Base-by-base conservation (phyloP, 257 asterid genomes). In the Solanum peruvianum region DNA sequence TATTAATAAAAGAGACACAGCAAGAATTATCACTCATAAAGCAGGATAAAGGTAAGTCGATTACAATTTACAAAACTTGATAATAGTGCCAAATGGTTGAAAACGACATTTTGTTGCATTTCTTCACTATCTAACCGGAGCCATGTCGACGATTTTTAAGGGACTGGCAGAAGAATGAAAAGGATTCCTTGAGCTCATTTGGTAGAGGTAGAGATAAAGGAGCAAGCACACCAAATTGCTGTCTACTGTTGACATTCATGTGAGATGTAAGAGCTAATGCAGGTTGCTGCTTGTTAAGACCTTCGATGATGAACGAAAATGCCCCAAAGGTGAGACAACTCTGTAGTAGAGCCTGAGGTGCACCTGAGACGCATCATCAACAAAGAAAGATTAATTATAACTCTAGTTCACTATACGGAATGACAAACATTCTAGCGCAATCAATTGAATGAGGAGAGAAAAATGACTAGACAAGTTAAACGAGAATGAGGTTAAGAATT, bases 271-370 rank as follows among this genome's bases (percentile, higher is more conserved):
- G 89, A 35, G 99, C 99, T 88, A 96, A 93, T 15, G 99, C 99
- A 2, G 98, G 94, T 82, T 94, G 98, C 89, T 90, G 98, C 89
- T 94, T 94, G 98, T 97, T 94, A 58, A 95, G 93, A 67, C 97
- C 97, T 89, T 96, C 99, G 3, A 97, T 92, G 89, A 96, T 89
- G 86, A 96, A 97, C 4, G 98, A 97, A 94, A 97, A 95, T 21
- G 99, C 99, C 72, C 99, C 99, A 82, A 95, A 94, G 12, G 98
- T 97, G 84, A 96, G 89, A 87, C 99, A 97, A 91, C 95, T 95
- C 87, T 97, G 99, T 58, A 97, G 93, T 52, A 97, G 94, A 87
- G 98, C 98, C 89, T 97, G 98, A 1, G 99, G 99, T 66, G 98
- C 96, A 87, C 99, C 99, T 97, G 90, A 23, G 87, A 84, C 84